phyloP scores from a whole-genome alignment of 1,139 yeast species.

The Taphrina flavorubra region DNA sequence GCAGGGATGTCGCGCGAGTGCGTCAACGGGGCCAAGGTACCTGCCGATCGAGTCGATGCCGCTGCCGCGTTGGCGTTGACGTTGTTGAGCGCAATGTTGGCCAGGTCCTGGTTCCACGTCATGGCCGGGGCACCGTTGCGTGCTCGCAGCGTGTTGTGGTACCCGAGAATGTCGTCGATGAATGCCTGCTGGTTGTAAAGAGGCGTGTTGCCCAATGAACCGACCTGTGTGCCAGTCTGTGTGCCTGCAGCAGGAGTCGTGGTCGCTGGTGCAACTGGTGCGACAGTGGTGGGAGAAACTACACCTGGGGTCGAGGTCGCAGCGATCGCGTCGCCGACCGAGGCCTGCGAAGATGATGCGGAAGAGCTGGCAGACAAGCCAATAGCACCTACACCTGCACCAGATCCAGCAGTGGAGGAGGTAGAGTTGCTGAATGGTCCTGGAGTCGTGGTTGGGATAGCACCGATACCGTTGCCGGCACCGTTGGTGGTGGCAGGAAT shows the following conservation, averaged over 20 bases:
- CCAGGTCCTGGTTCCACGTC: constrained; percentile 69
- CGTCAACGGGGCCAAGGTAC: constrained; percentile 52
- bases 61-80: constrained; percentile 78
- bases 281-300: constrained; percentile 24
- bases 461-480: constrained; percentile 24
- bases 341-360: constrained; percentile 30
- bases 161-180: constrained; percentile 53
- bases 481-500: constrained; percentile 28
- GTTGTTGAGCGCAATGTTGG: constrained; percentile 53
- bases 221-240: constrained; percentile 29
- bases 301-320: constrained; percentile 43
- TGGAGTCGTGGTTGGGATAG: constrained; percentile 21
- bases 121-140: constrained; percentile 65
- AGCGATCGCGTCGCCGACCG: constrained; percentile 44
- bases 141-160: constrained; percentile 74
- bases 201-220: constrained; percentile 46
- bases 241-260: constrained; percentile 23
- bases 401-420: constrained; percentile 40
- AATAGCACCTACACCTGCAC: constrained; percentile 5
- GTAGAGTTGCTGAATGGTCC: constrained; percentile 25
- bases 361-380: constrained; percentile 6
- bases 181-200: constrained; percentile 39
- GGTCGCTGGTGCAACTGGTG: constrained; percentile 18
- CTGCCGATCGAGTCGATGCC: neutral
- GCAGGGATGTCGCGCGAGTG: constrained; percentile 62